Percentiles rank a stretch among this genome's conserved stretches.
Conservation (phyloP, 108 stramenopile species). For the Cylindrotheca closterium region DNA sequence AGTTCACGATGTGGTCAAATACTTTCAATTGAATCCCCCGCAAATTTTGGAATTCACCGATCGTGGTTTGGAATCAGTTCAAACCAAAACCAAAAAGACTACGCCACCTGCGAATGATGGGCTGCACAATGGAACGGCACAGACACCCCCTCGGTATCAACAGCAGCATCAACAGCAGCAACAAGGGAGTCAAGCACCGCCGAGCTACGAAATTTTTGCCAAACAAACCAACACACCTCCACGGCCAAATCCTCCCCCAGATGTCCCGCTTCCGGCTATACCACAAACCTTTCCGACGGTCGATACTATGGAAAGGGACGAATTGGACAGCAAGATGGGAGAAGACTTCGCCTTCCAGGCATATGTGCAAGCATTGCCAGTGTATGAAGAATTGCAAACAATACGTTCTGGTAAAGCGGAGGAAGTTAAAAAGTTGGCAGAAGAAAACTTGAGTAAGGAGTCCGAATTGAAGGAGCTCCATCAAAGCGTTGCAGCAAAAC, state of each 20-base stretch:
- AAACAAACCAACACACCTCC: background rate
- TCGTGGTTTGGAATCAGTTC: constrained; percentile 44
- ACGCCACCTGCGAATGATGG: background rate
- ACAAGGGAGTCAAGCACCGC: constrained; percentile 24
- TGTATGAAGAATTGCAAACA: constrained; percentile 35
- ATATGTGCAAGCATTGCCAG: constrained; percentile 41
- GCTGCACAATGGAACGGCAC: background rate
- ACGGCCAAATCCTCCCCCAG: constrained; percentile 15
- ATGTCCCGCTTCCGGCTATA: constrained; percentile 48
- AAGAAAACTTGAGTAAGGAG: constrained; percentile 46
- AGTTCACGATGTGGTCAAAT: constrained; percentile 70
- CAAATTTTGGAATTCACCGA: constrained; percentile 66
- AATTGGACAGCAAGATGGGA: constrained; percentile 48
- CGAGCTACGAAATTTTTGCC: constrained; percentile 31
- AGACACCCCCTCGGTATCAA: constrained; percentile 1
- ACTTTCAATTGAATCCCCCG: constrained; percentile 81
- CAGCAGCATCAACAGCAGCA: background rate
- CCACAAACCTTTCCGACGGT: constrained; percentile 61
- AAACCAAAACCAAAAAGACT: constrained; percentile 22
- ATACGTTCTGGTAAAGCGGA: constrained; percentile 33
- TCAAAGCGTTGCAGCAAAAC: constrained; percentile 35
- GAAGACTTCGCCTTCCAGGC: constrained; percentile 49
- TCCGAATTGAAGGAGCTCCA: constrained; percentile 33
- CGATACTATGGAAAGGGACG: constrained; percentile 42
- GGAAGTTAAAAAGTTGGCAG: constrained; percentile 53